These are phyloP conservation scores for Aureobasidium sp. DNA, from an alignment of 2,329 filamentous ascomycete species.

Conservation along the genomic window DNA sequence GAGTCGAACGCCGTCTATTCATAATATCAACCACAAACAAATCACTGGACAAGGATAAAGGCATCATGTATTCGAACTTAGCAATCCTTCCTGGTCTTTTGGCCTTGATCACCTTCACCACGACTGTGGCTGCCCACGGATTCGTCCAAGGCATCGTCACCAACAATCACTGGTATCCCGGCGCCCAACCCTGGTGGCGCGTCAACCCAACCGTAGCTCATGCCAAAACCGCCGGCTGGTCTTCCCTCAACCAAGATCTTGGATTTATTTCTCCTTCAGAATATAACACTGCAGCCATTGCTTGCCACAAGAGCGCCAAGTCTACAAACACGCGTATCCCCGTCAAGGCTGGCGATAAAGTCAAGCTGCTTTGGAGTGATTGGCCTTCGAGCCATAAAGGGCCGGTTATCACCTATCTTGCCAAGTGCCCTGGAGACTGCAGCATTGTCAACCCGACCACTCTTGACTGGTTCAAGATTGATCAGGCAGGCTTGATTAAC, in stretches of 20 bases:
- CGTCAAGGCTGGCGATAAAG: conserved; percentile 52
- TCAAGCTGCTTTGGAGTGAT: conserved; percentile 56
- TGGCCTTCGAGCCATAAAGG: conserved; percentile 60
- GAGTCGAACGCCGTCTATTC: not conserved
- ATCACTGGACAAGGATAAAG: not conserved
- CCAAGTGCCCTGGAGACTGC: conserved; percentile 51
- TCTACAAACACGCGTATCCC: conserved; percentile 42
- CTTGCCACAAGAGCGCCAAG: conserved; percentile 13
- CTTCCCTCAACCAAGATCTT: conserved; percentile 35
- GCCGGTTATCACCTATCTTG: conserved; percentile 58
- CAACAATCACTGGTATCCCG: conserved; percentile 41
- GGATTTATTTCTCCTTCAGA: conserved; percentile 25
- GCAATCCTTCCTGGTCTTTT: not conserved
- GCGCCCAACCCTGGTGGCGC: conserved; percentile 34
- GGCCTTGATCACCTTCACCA: conserved; percentile 23
- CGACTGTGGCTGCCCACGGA: conserved; percentile 41
- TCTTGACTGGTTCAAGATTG: conserved; percentile 59
- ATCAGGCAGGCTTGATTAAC: conserved; percentile 46
- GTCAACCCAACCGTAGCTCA: conserved; percentile 32
- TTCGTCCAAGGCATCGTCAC: conserved; percentile 40
- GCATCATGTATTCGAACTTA: not conserved
- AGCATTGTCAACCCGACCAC: conserved; percentile 45
- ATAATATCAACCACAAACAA: not conserved
- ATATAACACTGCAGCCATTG: conserved; percentile 23
- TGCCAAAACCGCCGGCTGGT: conserved; percentile 47